A percentile compares a stretch with the other conserved stretches of the same genome.
Evolutionary conservation across 495 filamentous ascomycete species (phyloP).

Genomic region (Hypoxylon perforatum): DNA sequence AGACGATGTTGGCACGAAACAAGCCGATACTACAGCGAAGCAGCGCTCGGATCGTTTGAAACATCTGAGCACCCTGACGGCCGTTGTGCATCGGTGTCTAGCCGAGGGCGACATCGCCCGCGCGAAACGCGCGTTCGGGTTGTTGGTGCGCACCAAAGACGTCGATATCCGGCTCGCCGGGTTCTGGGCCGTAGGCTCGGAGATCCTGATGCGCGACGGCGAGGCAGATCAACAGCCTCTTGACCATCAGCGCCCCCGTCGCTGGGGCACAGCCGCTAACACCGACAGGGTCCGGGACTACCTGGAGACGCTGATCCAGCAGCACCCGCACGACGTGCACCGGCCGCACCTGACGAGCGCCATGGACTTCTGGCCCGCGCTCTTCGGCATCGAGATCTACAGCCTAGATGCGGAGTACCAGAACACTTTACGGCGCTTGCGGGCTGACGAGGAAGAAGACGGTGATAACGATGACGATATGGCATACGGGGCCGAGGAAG

Average conservation of each 20-base stretch:
- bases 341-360: conserved; percentile 44
- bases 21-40: conserved; percentile 10
- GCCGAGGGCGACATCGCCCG: conserved; percentile 50
- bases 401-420: conserved; percentile 45
- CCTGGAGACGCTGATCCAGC: conserved; percentile 51
- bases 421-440: conserved; percentile 21
- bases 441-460: conserved; percentile 15
- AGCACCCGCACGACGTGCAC: conserved; percentile 51
- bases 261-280: conserved; percentile 44
- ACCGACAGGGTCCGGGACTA: conserved; percentile 44
- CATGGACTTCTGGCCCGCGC: conserved; percentile 54
- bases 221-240: conserved; percentile 27
- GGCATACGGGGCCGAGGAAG: conserved; percentile 16
- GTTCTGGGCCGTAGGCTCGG: conserved; percentile 55
- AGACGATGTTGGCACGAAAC: background rate
- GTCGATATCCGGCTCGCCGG: conserved; percentile 53
- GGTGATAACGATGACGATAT: conserved; percentile 19
- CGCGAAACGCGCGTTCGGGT: conserved; percentile 53
- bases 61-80: conserved; percentile 47
- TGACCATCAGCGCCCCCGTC: background rate
- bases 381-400: conserved; percentile 56
- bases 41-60: conserved; percentile 33
- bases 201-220: conserved; percentile 56
- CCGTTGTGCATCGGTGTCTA: conserved; percentile 51
- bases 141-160: conserved; percentile 45